These are phyloP conservation scores for Colletotrichum sp. DNA, from an alignment of 2,329 filamentous ascomycete species.

Conservation along the genomic window DNA sequence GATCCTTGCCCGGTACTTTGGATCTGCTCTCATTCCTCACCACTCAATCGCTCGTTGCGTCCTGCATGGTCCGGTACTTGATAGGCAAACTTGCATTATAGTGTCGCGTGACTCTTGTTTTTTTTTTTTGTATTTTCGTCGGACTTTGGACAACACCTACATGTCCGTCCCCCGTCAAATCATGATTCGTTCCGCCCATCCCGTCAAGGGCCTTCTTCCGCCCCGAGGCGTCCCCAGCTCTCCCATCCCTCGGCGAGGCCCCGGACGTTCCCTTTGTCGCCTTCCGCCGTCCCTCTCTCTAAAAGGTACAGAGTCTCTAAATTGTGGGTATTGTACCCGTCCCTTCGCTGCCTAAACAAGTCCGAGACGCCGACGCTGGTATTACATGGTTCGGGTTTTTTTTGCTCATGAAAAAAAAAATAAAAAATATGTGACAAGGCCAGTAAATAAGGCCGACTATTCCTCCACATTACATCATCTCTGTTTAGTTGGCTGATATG, in stretches of 20 bases:
- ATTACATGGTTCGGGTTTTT: background rate
- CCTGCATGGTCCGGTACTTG: background rate
- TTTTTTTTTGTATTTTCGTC: background rate
- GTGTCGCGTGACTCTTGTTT: conserved; percentile 14
- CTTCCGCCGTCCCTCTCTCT: background rate
- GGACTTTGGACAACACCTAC: conserved; percentile 2
- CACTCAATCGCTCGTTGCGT: background rate
- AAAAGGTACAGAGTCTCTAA: background rate
- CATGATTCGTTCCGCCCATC: conserved; percentile 17
- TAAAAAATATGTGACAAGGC: background rate
- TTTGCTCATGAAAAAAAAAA: background rate
- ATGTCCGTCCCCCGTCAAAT: background rate
- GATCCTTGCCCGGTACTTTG: conserved; percentile 7
- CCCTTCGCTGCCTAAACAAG: conserved; percentile 8
- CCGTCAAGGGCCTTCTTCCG: background rate
- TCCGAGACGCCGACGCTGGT: conserved; percentile 23
- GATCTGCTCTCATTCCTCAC: background rate
- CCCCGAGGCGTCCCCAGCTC: background rate
- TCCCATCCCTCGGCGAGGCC: background rate
- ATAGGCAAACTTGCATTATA: background rate
- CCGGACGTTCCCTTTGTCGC: background rate
- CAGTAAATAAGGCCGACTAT: background rate
- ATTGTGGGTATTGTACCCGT: background rate
- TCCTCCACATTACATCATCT: conserved; percentile 11
- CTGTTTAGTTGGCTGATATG: background rate